Percentiles rank a stretch among this genome's conserved stretches.
Evolutionary conservation across 176 grass and related monocot species (phyloP).

Genomic region (Alloteropsis semialata): DNA sequence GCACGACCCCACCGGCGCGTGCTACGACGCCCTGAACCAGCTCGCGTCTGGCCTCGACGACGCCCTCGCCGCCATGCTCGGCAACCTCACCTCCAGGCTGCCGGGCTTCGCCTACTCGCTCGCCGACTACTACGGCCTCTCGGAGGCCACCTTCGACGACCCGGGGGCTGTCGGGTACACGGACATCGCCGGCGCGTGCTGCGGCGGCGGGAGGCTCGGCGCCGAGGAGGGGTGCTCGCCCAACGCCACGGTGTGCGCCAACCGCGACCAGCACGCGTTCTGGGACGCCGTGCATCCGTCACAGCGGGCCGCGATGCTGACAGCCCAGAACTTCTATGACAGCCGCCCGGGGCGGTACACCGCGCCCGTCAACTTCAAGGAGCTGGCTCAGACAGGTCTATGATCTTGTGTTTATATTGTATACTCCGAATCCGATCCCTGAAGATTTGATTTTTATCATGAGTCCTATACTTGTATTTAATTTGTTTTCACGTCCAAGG

Average conservation of each 20-base stretch:
- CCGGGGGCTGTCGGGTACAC: conserved; percentile 7
- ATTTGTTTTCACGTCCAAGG: no score
- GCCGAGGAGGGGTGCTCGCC: not conserved
- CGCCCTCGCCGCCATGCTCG: not conserved
- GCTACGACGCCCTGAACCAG: not conserved
- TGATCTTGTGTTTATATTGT: not conserved
- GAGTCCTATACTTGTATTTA: no score
- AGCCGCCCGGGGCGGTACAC: not conserved
- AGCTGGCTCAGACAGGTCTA: not conserved
- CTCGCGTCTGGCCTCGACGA: conserved; percentile 8
- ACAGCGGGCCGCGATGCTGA: conserved; percentile 4
- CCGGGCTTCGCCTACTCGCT: conserved; percentile 30
- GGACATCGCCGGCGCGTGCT: conserved; percentile 10
- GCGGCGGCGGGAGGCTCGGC: conserved; percentile 15
- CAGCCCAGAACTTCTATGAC: not conserved
- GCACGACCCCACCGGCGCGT: not conserved
- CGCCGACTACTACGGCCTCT: conserved; percentile 12
- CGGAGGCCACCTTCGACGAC: conserved; percentile 1
- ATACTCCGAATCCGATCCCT: no score
- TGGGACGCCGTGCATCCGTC: conserved; percentile 31
- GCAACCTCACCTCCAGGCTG: not conserved
- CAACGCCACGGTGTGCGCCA: conserved; percentile 1
- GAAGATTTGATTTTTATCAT: no score
- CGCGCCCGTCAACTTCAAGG: conserved; percentile 31
- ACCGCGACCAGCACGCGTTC: conserved; percentile 26